These are phyloP conservation scores for Colletotrichum sojae DNA, from an alignment of 2,329 filamentous ascomycete species.

Conservation along the genomic window DNA sequence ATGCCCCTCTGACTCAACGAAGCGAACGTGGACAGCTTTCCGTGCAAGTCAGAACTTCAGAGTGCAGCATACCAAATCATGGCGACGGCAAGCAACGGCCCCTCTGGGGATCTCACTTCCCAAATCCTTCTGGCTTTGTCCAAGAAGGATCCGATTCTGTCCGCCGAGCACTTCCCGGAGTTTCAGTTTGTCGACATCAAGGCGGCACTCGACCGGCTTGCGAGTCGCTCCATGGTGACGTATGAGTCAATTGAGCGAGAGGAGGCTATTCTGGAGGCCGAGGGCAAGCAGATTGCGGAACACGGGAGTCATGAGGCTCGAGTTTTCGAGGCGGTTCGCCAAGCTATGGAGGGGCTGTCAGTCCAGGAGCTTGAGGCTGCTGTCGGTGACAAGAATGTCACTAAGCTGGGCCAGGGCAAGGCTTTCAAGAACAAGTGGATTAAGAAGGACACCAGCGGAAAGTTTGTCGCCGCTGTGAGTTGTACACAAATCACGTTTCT, in stretches of 20 bases:
- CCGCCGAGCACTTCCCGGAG: slow-evolving; percentile 78
- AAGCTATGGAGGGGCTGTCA: slow-evolving; percentile 83
- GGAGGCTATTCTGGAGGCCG: slow-evolving; percentile 80
- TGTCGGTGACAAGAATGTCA: slow-evolving; percentile 80
- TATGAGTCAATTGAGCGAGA: slow-evolving; percentile 89
- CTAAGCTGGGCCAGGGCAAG: slow-evolving; percentile 92
- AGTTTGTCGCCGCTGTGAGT: slow-evolving; percentile 66
- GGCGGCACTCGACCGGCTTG: slow-evolving; percentile 87
- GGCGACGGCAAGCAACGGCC: slow-evolving; percentile 55
- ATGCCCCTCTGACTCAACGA: slow-evolving; percentile 41
- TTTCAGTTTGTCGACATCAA: slow-evolving; percentile 80
- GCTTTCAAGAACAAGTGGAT: slow-evolving; percentile 89
- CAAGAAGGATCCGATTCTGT: slow-evolving; percentile 75
- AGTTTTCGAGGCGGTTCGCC: slow-evolving; percentile 81
- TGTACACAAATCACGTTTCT: not conserved
- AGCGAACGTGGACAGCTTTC: slow-evolving; percentile 26
- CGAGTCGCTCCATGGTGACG: slow-evolving; percentile 86
- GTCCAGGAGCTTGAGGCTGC: slow-evolving; percentile 79
- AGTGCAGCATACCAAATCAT: slow-evolving; percentile 50
- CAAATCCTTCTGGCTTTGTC: slow-evolving; percentile 77
- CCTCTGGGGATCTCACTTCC: slow-evolving; percentile 71
- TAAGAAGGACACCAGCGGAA: slow-evolving; percentile 70
- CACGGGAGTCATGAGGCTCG: slow-evolving; percentile 87
- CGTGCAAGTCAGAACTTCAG: slow-evolving; percentile 17
- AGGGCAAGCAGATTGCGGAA: slow-evolving; percentile 79